A percentile compares a stretch with the other conserved stretches of the same genome.
Evolutionary conservation across 2,329 filamentous ascomycete species (phyloP).

Genomic region (Teratosphaeria epicoccoides): DNA sequence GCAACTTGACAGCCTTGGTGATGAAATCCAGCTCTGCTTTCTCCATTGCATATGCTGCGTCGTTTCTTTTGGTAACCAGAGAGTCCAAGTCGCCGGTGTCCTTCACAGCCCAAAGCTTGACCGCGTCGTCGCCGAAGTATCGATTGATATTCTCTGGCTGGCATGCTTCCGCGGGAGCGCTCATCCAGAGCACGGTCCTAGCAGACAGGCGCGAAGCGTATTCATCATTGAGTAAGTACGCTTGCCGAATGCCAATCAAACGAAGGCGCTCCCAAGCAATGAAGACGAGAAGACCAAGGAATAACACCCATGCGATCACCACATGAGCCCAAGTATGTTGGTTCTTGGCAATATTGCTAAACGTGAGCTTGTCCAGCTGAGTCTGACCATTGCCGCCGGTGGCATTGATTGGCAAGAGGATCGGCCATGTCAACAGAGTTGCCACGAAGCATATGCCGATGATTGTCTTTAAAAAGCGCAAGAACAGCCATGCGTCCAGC

Average conservation of each 20-base stretch:
- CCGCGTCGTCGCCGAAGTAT: conserved; percentile 29
- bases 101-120: conserved; percentile 35
- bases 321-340: conserved; percentile 37
- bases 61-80: conserved; percentile 35
- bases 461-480: conserved; percentile 38
- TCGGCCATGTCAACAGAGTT: conserved; percentile 34
- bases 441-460: conserved; percentile 34
- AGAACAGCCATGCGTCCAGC: conserved; percentile 39
- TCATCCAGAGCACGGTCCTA: conserved; percentile 39
- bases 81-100: conserved; percentile 36
- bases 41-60: conserved; percentile 34
- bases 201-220: conserved; percentile 36
- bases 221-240: conserved; percentile 35
- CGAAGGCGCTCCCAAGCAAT: conserved; percentile 38
- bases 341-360: conserved; percentile 32
- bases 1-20: conserved; percentile 23
- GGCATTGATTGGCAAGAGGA: conserved; percentile 38
- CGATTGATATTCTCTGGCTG: conserved; percentile 20
- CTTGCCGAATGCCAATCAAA: conserved; percentile 39
- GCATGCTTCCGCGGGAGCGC: conserved; percentile 29
- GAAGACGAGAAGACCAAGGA: conserved; percentile 30
- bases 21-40: conserved; percentile 35
- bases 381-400: conserved; percentile 26
- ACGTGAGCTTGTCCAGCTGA: conserved; percentile 24
- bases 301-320: conserved; percentile 33